Conservation (phyloP, 1,284 basidiomycete genomes). For the Ceraceosorus guamensis region DNA sequence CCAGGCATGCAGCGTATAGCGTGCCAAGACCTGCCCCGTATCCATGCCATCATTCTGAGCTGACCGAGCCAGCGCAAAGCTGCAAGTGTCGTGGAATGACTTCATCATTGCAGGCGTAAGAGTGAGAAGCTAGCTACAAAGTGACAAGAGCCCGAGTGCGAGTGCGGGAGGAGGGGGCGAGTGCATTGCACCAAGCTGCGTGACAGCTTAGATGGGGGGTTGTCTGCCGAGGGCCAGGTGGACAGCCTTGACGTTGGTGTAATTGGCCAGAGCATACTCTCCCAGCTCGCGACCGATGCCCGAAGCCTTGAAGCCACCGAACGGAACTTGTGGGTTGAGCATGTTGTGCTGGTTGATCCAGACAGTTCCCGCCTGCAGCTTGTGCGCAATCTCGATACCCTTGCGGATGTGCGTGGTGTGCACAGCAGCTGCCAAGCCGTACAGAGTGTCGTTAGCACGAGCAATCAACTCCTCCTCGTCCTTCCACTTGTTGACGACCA, state of each 20-base stretch:
- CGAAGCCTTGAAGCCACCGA: constrained; percentile 36
- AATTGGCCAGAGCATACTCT: constrained; percentile 55
- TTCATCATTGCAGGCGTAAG: too few species aligned
- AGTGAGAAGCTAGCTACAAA: too few species aligned
- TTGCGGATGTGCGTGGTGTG: constrained; percentile 72
- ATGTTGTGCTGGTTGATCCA: constrained; percentile 58
- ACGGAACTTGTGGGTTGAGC: constrained; percentile 24
- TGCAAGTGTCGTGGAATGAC: too few species aligned
- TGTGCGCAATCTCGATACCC: constrained; percentile 67
- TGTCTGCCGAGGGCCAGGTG: background rate
- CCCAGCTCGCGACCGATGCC: constrained; percentile 44
- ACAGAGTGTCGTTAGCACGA: constrained; percentile 70
- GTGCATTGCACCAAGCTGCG: background rate
- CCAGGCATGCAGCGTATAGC: too few species aligned
- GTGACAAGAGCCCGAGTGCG: too few species aligned
- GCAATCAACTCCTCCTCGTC: constrained; percentile 59
- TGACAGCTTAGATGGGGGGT: background rate
- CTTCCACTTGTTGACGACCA: constrained; percentile 54
- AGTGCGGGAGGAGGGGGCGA: too few species aligned
- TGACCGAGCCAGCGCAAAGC: too few species aligned
- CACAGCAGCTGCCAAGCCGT: constrained; percentile 80
- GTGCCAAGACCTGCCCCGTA: too few species aligned
- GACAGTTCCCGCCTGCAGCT: constrained; percentile 72
- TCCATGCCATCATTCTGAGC: too few species aligned
- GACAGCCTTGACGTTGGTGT: constrained; percentile 65